A percentile compares a stretch with the other conserved stretches of the same genome.
Evolutionary conservation across 345 rosid genomes (phyloP).

Genomic region (Brassica juncea): DNA sequence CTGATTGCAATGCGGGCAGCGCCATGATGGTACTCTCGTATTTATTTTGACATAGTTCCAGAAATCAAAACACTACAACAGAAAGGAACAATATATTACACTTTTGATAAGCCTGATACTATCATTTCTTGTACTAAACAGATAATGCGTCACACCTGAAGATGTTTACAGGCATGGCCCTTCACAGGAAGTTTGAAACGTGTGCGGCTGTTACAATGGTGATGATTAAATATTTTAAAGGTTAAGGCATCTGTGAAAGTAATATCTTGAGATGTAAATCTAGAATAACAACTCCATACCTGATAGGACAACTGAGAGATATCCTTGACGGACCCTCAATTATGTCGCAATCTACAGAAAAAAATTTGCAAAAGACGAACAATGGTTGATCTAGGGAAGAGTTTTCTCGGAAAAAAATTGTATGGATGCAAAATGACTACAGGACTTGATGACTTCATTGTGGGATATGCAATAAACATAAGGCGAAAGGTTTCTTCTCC

Average conservation of each 20-base stretch:
- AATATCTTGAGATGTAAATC: slow-evolving; percentile 9
- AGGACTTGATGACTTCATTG: slow-evolving; percentile 12
- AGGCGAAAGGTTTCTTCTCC: not conserved
- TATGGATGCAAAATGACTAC: not conserved
- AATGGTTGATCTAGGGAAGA: not conserved
- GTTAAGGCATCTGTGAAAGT: slow-evolving; percentile 17
- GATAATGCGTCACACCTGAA: slow-evolving; percentile 70
- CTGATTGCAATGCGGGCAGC: slow-evolving; percentile 93
- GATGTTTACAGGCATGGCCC: slow-evolving; percentile 88
- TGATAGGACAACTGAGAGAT: slow-evolving; percentile 89
- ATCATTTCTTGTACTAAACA: not conserved
- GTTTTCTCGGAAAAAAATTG: not conserved
- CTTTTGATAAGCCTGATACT: not conserved
- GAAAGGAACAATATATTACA: not conserved
- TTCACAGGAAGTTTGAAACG: slow-evolving; percentile 80
- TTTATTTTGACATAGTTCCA: slow-evolving; percentile 71
- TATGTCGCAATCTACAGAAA: slow-evolving; percentile 63
- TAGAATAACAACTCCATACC: slow-evolving; percentile 45
- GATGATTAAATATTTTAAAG: not conserved
- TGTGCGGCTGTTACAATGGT: slow-evolving; percentile 52
- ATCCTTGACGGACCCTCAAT: slow-evolving; percentile 90
- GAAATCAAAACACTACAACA: slow-evolving; percentile 84
- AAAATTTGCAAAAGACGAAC: slow-evolving; percentile 16
- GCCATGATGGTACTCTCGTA: slow-evolving; percentile 86
- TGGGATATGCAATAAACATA: not conserved